Evolutionary conservation across 1,139 yeast genomes (phyloP).

Genomic region (Citeromyces hawaiiensis): DNA sequence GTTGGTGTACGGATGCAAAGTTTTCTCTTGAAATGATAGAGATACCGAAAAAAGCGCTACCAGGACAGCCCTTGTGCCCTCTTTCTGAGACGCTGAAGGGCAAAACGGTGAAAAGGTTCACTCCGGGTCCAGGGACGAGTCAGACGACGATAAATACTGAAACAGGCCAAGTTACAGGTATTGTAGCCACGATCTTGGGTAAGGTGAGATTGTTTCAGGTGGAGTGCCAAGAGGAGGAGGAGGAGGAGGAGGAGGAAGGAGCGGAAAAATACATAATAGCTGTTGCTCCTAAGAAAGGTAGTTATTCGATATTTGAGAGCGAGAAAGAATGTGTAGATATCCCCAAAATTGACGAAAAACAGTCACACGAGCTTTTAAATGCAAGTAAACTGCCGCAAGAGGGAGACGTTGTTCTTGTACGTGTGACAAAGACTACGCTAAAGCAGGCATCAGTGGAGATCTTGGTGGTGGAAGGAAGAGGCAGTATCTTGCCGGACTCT

Average conservation of each 20-base stretch:
- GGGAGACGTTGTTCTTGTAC: constrained; percentile 70
- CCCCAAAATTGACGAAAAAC: constrained; percentile 12
- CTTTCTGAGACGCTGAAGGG: constrained; percentile 17
- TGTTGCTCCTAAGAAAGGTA: constrained; percentile 12
- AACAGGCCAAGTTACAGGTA: constrained; percentile 21
- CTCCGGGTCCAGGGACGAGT: constrained; percentile 32
- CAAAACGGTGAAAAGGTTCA: constrained; percentile 19
- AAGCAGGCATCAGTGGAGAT: constrained; percentile 79
- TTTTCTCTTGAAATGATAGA: neutral
- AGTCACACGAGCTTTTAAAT: constrained; percentile 4
- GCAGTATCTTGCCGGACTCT: constrained; percentile 43
- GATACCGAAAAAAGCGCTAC: constrained; percentile 34
- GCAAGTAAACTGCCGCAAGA: constrained; percentile 61
- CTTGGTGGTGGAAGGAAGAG: constrained; percentile 59
- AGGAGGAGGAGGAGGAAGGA: constrained; percentile 5
- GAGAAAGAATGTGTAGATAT: constrained; percentile 8
- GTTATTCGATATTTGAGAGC: constrained; percentile 20
- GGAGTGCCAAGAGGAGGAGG: constrained; percentile 5
- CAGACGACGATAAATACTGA: constrained; percentile 8
- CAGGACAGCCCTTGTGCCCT: constrained; percentile 62
- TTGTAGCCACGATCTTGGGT: constrained; percentile 64
- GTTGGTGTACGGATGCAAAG: neutral
- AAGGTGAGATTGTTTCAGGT: constrained; percentile 22
- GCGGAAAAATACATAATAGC: constrained; percentile 8
- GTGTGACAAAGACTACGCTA: constrained; percentile 49